Percentiles rank a stretch among this genome's conserved stretches.
These are phyloP conservation scores for Cladophialophora chaetospira DNA, from an alignment of 2,329 filamentous ascomycete genomes.

Conservation along the genomic window DNA sequence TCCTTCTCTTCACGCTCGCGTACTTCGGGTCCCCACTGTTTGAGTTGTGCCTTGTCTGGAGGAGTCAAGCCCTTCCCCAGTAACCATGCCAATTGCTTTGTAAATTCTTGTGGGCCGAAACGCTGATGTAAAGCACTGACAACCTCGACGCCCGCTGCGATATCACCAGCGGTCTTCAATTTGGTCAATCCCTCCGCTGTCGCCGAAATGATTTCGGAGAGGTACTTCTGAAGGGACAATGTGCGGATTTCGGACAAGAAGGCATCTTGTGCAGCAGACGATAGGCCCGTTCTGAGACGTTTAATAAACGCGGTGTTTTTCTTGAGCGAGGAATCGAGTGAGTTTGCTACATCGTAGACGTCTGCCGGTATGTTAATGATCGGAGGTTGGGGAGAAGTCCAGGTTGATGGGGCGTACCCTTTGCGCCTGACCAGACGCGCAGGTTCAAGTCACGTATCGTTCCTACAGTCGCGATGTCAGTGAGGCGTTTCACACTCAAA, in stretches of 20 bases:
- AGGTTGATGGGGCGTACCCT: constrained; percentile 57
- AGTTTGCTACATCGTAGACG: constrained; percentile 73
- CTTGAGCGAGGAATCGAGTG: constrained; percentile 91
- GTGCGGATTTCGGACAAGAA: constrained; percentile 89
- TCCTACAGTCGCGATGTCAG: constrained; percentile 57
- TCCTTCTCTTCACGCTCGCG: constrained; percentile 97
- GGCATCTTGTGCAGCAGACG: constrained; percentile 73
- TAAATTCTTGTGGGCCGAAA: constrained; percentile 88
- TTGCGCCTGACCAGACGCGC: constrained; percentile 84
- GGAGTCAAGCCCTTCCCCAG: constrained; percentile 88
- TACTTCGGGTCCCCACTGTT: constrained; percentile 74
- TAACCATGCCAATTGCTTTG: constrained; percentile 87
- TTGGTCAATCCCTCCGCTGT: constrained; percentile 93
- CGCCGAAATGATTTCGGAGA: constrained; percentile 94
- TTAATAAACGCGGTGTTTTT: constrained; percentile 99
- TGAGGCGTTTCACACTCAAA: background rate
- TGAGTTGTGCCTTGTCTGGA: constrained; percentile 81
- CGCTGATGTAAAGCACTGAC: constrained; percentile 94
- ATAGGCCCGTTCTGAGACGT: constrained; percentile 86
- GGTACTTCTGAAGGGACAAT: constrained; percentile 90
- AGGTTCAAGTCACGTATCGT: constrained; percentile 88
- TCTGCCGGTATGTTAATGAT: constrained; percentile 53
- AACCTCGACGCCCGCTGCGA: constrained; percentile 88
- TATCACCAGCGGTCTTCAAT: constrained; percentile 87
- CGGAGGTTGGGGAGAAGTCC: background rate